phyloP scores from a whole-genome alignment of 2,329 filamentous ascomycete genomes.

The Diaporthe humulicola region DNA sequence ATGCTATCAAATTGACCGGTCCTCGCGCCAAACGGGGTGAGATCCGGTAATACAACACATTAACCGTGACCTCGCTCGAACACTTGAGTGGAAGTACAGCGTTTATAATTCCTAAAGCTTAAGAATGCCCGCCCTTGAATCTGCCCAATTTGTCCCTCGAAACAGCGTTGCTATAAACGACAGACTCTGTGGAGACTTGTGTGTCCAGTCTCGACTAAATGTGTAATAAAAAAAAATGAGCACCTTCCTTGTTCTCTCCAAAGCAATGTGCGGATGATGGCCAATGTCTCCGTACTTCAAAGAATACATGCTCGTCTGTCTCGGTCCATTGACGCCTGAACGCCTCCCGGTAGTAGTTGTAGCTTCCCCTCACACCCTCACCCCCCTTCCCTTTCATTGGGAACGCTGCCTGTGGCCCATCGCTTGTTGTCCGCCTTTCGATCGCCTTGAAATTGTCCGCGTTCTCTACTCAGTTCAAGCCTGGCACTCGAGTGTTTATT shows the following conservation, averaged over 20 bases:
- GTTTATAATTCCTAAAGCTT: conserved; percentile 29
- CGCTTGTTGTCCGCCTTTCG: background rate
- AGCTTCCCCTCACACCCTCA: background rate
- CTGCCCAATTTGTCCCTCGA: conserved; percentile 17
- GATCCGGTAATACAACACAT: background rate
- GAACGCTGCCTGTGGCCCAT: background rate
- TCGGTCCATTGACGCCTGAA: conserved; percentile 38
- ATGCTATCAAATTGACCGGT: background rate
- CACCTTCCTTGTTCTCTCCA: conserved; percentile 10
- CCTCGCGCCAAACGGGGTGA: background rate
- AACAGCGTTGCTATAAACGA: conserved; percentile 37
- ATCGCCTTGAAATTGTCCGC: background rate
- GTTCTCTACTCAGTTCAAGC: background rate
- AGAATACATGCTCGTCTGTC: conserved; percentile 36
- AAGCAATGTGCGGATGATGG: conserved; percentile 13
- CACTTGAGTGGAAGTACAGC: background rate
- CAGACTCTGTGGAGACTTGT: conserved; percentile 33
- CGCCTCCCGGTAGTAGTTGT: conserved; percentile 31
- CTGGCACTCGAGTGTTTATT: conserved; percentile 68
- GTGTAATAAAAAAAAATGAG: background rate
- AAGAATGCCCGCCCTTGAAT: conserved; percentile 21
- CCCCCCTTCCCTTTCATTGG: background rate
- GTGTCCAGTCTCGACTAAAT: conserved; percentile 20
- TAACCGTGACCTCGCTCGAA: background rate
- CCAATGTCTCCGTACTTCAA: conserved; percentile 22